Conservation (phyloP, 805 yeast genomes). For the Naumovozyma castellii region DNA sequence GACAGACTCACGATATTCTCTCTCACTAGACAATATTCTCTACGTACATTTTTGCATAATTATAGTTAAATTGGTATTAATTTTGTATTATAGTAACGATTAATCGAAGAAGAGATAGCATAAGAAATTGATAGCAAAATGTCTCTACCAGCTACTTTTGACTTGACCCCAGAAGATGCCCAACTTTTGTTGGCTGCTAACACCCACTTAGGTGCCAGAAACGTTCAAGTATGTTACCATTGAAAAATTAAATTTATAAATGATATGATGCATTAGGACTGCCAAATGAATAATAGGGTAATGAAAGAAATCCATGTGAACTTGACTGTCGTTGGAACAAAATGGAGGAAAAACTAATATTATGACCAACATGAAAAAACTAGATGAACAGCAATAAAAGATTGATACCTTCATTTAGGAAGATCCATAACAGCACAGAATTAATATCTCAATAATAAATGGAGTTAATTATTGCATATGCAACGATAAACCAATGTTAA, state of each 20-base stretch:
- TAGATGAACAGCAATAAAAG: too few relatives aligned
- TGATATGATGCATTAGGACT: not conserved
- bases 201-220: constrained; percentile 98
- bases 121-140: constrained; percentile 33
- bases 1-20: not conserved
- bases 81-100: not conserved
- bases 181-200: constrained; percentile 98
- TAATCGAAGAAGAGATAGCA: constrained; percentile 19
- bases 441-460: too few relatives aligned
- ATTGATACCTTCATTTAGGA: too few relatives aligned
- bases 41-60: not conserved
- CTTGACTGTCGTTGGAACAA: too few relatives aligned
- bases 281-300: too few relatives aligned
- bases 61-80: not conserved
- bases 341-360: too few relatives aligned
- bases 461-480: too few relatives aligned
- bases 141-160: constrained; percentile 84
- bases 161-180: constrained; percentile 96
- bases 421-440: too few relatives aligned
- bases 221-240: constrained; percentile 84
- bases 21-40: not conserved
- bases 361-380: too few relatives aligned
- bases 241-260: too few relatives aligned
- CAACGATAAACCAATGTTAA: too few relatives aligned
- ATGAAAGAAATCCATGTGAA: too few relatives aligned